Evolutionary conservation across 2,329 filamentous ascomycete genomes (phyloP).

Genomic region (Pseudocercospora macadamiae): DNA sequence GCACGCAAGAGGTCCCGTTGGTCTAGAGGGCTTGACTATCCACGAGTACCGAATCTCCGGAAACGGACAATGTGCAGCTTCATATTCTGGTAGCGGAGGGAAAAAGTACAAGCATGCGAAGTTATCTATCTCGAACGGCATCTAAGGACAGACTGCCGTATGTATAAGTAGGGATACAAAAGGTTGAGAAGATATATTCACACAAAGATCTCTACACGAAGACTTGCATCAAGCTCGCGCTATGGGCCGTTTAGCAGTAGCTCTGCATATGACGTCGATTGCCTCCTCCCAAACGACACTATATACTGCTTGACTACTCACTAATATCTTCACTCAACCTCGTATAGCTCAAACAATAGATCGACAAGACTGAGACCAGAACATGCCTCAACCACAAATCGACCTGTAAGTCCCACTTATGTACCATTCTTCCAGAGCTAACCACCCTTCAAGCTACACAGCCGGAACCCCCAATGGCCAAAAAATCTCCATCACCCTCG

Average conservation of each 20-base stretch:
- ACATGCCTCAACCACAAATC: conserved; percentile 7
- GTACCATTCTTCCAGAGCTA: background rate
- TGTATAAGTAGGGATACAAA: background rate
- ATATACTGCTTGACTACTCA: too few relatives aligned
- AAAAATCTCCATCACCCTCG: conserved; percentile 38
- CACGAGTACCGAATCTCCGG: conserved; percentile 95
- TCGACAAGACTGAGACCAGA: background rate
- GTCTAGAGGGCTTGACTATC: conserved; percentile 90
- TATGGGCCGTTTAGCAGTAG: too few relatives aligned
- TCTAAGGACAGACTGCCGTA: too few relatives aligned
- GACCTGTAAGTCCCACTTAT: background rate
- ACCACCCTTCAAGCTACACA: conserved; percentile 27
- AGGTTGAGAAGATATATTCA: too few relatives aligned
- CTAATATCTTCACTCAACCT: too few relatives aligned
- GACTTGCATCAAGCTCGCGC: too few relatives aligned
- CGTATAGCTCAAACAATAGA: background rate
- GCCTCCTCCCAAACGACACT: too few relatives aligned
- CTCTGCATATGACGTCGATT: background rate
- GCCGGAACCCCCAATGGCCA: conserved; percentile 40
- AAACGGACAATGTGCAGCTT: conserved; percentile 76
- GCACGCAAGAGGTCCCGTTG: conserved; percentile 89
- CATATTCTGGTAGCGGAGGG: conserved; percentile 63
- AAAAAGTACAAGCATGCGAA: conserved; percentile 61
- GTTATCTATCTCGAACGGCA: conserved; percentile 39
- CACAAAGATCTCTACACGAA: too few relatives aligned